A percentile compares a stretch with the other conserved stretches of the same genome.
These are phyloP conservation scores for Suhomyces guaymorum DNA, from an alignment of 1,139 yeast genomes.

Conservation along the genomic window DNA sequence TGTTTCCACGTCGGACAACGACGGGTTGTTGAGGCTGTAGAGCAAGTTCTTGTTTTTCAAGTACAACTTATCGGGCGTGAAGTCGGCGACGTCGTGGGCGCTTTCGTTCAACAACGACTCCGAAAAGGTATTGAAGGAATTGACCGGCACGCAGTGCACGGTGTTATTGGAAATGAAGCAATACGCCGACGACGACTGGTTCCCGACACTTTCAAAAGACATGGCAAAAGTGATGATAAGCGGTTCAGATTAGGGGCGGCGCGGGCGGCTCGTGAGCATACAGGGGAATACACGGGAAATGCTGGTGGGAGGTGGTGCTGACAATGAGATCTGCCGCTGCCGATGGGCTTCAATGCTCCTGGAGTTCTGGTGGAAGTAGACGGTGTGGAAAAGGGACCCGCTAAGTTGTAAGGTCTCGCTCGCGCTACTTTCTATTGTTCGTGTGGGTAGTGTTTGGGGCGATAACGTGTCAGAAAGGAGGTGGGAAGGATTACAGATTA, in stretches of 20 bases:
- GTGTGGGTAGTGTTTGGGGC: not conserved
- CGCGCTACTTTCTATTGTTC: not conserved
- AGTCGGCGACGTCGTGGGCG: conserved; percentile 19
- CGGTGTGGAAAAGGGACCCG: no score
- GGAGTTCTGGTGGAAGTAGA: not conserved
- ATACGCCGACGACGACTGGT: conserved; percentile 31
- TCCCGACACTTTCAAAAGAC: conserved; percentile 6
- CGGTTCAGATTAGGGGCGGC: no score
- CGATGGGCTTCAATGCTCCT: not conserved
- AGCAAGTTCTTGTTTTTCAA: conserved; percentile 40
- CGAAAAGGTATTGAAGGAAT: conserved; percentile 21
- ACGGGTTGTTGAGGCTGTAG: conserved; percentile 47
- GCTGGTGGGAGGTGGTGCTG: not conserved
- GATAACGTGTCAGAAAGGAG: not conserved
- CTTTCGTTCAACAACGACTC: conserved; percentile 12
- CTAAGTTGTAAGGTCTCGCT: no score
- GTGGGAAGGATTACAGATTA: no score
- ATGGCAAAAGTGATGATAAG: no score
- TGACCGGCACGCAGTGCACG: conserved; percentile 42
- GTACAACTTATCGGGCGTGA: conserved; percentile 28
- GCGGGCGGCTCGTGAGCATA: no score
- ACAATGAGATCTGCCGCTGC: not conserved
- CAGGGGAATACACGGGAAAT: not conserved
- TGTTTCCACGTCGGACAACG: conserved; percentile 41
- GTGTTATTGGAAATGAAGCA: conserved; percentile 42